Evolutionary conservation across 805 yeast genomes (phyloP).

Genomic region (Candida sakaeoensis): DNA sequence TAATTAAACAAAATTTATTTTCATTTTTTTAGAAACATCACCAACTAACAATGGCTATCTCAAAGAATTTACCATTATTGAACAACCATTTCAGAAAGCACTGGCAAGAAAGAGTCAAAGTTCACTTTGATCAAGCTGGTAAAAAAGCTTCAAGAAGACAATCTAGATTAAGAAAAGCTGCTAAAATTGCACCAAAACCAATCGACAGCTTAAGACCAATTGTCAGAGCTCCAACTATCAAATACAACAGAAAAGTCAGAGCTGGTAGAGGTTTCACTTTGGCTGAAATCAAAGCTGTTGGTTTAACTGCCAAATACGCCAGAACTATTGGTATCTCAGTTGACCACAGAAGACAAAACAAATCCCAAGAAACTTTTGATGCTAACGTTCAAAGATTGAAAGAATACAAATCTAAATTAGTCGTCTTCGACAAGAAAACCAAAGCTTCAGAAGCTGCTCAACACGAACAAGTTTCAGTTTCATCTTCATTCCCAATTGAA

Average conservation of each 20-base stretch:
- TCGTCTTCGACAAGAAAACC: conserved; percentile 90
- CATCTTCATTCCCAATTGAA: conserved; percentile 87
- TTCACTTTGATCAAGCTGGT: conserved; percentile 99
- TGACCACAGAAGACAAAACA: conserved; percentile 99
- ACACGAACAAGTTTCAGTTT: conserved; percentile 70
- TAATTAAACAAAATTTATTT: conserved; percentile 1
- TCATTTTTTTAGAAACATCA: conserved; percentile 1
- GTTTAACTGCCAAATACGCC: conserved; percentile 86
- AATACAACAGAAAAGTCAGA: conserved; percentile 99
- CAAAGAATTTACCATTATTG: conserved; percentile 98
- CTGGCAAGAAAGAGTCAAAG: conserved; percentile 99
- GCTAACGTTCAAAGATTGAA: conserved; percentile 92
- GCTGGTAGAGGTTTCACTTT: conserved; percentile 99
- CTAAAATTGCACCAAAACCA: conserved; percentile 96
- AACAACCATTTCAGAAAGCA: conserved; percentile 99
- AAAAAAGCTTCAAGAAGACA: conserved; percentile 96
- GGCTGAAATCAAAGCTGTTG: conserved; percentile 98
- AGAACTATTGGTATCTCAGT: conserved; percentile 98
- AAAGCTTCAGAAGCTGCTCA: conserved; percentile 61
- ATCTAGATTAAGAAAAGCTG: conserved; percentile 92
- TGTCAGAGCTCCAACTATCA: conserved; percentile 98
- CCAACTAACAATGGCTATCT: conserved; percentile 66
- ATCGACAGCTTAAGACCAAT: conserved; percentile 94
- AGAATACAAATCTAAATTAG: conserved; percentile 94
- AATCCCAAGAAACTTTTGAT: conserved; percentile 92